Percentiles rank a stretch among this genome's conserved stretches.
phyloP scores from a whole-genome alignment of 2,329 filamentous ascomycete genomes.

The Cytospora paraplurivora region DNA sequence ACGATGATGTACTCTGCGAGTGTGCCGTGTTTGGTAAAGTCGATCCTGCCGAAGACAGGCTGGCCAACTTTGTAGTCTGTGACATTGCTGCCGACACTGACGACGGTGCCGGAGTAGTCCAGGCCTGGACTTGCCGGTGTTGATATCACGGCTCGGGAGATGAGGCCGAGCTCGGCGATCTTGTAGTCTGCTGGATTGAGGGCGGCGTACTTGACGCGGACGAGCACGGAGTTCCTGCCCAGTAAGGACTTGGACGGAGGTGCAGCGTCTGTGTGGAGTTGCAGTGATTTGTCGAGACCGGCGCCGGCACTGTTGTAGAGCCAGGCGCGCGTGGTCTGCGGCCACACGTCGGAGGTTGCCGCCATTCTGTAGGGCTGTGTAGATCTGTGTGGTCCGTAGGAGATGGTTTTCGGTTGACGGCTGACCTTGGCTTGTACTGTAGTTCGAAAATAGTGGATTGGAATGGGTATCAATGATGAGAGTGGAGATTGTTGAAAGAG shows the following conservation, averaged over 20 bases:
- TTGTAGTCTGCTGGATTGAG: conserved; percentile 70
- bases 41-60: conserved; percentile 47
- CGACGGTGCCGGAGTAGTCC: conserved; percentile 51
- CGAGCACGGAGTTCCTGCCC: conserved; percentile 50
- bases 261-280: conserved; percentile 45
- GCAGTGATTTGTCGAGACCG: conserved; percentile 56
- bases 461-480: no score
- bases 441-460: no score
- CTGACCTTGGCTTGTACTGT: not conserved
- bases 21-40: conserved; percentile 38
- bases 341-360: conserved; percentile 19
- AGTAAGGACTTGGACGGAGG: conserved; percentile 43
- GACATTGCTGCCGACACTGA: conserved; percentile 38
- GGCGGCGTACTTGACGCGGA: conserved; percentile 55
- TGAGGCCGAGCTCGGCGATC: conserved; percentile 51
- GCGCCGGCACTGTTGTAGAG: conserved; percentile 50
- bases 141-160: conserved; percentile 43
- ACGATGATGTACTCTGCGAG: conserved; percentile 41
- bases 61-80: conserved; percentile 42
- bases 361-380: conserved; percentile 1
- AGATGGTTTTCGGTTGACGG: no score
- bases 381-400: not conserved
- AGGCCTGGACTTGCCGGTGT: conserved; percentile 51
- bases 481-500: no score
- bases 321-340: conserved; percentile 57